These are phyloP conservation scores for Sporisorium reilianum DNA, from an alignment of 1,284 basidiomycete species.

Conservation along the genomic window DNA sequence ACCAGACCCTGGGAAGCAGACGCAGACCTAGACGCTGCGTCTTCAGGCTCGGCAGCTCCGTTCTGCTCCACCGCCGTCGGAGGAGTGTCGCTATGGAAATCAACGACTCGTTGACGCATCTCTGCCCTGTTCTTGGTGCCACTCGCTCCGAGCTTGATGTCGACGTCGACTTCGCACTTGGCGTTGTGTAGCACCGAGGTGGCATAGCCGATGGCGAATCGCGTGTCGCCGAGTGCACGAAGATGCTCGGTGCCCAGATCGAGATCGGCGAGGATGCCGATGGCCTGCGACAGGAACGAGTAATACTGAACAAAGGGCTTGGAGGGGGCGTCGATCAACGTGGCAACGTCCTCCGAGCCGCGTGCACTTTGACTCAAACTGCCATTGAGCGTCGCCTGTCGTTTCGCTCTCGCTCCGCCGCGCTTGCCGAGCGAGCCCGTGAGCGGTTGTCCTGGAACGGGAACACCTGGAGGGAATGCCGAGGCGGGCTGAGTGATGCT, in stretches of 20 bases:
- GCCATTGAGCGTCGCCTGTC: conserved; percentile 20
- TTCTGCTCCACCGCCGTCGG: not conserved
- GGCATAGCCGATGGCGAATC: conserved; percentile 87
- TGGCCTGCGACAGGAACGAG: conserved; percentile 87
- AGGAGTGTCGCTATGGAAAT: conserved; percentile 17
- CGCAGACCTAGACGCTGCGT: not conserved
- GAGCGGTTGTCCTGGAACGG: conserved; percentile 27
- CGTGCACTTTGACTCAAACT: conserved; percentile 9
- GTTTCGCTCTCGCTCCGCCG: conserved; percentile 8
- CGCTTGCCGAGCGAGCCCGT: conserved; percentile 13
- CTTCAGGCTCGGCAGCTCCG: not conserved
- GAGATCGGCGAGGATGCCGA: conserved; percentile 91
- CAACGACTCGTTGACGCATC: conserved; percentile 56
- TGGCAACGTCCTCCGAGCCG: conserved; percentile 37
- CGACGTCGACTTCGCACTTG: conserved; percentile 58
- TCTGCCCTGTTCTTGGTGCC: conserved; percentile 54
- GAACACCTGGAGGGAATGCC: conserved; percentile 38
- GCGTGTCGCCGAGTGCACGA: conserved; percentile 91
- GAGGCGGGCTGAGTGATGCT: conserved; percentile 78
- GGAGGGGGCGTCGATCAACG: conserved; percentile 38
- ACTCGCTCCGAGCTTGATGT: conserved; percentile 57
- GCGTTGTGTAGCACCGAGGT: conserved; percentile 69
- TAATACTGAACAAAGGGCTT: conserved; percentile 72
- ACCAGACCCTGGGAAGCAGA: conserved; percentile 4
- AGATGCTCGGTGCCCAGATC: conserved; percentile 81